Evolutionary conservation across 2,329 filamentous ascomycete species (phyloP).

Genomic region (Thermothelomyces thermophilus): DNA sequence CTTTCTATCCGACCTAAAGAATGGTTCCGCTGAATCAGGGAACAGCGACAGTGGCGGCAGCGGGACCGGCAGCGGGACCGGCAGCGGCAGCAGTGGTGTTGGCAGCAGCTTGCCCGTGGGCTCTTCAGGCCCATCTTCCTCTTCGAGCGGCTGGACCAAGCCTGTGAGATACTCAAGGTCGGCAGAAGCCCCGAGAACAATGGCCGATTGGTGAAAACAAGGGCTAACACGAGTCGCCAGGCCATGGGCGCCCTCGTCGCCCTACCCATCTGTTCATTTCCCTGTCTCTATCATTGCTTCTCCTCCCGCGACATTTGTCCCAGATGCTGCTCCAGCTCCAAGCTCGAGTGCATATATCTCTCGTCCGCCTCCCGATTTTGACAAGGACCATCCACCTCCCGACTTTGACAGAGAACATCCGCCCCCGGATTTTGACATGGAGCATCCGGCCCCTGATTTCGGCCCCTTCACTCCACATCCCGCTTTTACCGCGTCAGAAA

Average conservation of each 20-base stretch:
- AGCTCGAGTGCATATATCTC: too few species aligned
- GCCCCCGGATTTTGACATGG: too few species aligned
- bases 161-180: not conserved
- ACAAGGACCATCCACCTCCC: too few species aligned
- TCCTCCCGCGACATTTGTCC: not conserved
- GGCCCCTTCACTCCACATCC: too few species aligned
- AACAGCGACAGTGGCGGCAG: not conserved
- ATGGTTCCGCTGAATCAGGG: not conserved
- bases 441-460: too few species aligned
- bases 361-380: too few species aligned
- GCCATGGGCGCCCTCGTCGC: not conserved
- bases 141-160: too few species aligned
- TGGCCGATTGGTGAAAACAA: not conserved
- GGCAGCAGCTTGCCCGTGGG: too few species aligned
- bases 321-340: not conserved
- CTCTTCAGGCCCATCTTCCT: too few species aligned
- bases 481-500: not conserved
- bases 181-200: not conserved
- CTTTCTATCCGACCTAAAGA: conserved; percentile 6
- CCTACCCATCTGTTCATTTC: not conserved
- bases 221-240: not conserved
- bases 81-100: not conserved
- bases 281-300: not conserved
- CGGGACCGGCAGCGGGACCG: not conserved
- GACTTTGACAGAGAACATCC: too few species aligned